phyloP scores from a whole-genome alignment of 1,284 basidiomycete genomes.

The Malassezia nana region DNA sequence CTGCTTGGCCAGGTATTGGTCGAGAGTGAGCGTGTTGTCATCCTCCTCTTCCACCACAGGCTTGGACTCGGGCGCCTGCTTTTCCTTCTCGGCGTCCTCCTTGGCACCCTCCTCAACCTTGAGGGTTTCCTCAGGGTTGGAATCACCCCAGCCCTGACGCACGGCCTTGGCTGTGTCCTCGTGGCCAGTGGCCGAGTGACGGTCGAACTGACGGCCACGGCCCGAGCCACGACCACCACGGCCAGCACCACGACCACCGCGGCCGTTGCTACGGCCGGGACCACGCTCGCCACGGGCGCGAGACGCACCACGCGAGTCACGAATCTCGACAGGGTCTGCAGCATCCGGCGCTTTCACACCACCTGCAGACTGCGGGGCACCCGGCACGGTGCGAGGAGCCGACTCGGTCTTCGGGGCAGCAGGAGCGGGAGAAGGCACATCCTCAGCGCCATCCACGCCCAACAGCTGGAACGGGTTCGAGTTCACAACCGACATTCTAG shows the following conservation, averaged over 20 bases:
- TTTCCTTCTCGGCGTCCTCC: slow-evolving; percentile 25
- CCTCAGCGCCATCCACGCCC: slow-evolving; percentile 38
- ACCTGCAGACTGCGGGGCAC: slow-evolving; percentile 24
- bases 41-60: slow-evolving; percentile 63
- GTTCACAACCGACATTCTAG: slow-evolving; percentile 46
- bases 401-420: slow-evolving; percentile 27
- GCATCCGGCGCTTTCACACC: slow-evolving; percentile 18
- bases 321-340: slow-evolving; percentile 11
- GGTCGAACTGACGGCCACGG: slow-evolving; percentile 62
- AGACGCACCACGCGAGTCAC: slow-evolving; percentile 24
- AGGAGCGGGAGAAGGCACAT: slow-evolving; percentile 26
- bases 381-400: slow-evolving; percentile 34
- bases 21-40: slow-evolving; percentile 74
- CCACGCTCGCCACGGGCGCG: slow-evolving; percentile 14
- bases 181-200: slow-evolving; percentile 68
- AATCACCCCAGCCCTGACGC: slow-evolving; percentile 81
- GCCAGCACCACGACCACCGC: slow-evolving; percentile 55
- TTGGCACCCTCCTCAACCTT: slow-evolving; percentile 56
- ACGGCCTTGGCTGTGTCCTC: slow-evolving; percentile 79
- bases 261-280: slow-evolving; percentile 50
- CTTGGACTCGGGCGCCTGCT: slow-evolving; percentile 21
- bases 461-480: slow-evolving; percentile 47
- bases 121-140: slow-evolving; percentile 67
- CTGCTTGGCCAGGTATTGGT: slow-evolving; percentile 69
- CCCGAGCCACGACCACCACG: slow-evolving; percentile 54